Conservation (phyloP, 2,329 filamentous ascomycete species). For the Alternaria consortialis region DNA sequence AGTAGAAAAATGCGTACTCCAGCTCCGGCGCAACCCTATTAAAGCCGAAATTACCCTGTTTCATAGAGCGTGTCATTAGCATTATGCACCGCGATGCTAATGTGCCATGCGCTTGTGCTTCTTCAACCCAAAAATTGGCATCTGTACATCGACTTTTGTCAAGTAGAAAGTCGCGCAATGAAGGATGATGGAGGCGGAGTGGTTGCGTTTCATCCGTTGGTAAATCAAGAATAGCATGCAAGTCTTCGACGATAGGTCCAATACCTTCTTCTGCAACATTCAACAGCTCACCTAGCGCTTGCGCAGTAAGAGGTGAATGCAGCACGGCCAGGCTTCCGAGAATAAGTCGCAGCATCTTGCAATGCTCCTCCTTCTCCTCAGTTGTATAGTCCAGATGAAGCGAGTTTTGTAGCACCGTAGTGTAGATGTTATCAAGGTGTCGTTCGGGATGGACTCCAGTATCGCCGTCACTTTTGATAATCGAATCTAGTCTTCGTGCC, state of each 20-base stretch:
- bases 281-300: not conserved
- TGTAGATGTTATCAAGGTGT: not conserved
- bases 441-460: not conserved
- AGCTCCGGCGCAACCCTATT: no score
- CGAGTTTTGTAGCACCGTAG: constrained; percentile 1
- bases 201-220: not conserved
- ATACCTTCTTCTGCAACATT: not conserved
- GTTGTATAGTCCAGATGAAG: not conserved
- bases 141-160: not conserved
- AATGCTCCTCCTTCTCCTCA: not conserved
- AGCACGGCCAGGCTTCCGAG: not conserved
- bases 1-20: not conserved
- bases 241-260: not conserved
- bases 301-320: not conserved
- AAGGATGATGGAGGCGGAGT: not conserved
- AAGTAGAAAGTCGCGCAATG: constrained; percentile 8
- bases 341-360: not conserved
- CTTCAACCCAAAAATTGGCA: no score
- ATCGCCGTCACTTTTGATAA: no score
- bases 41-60: no score
- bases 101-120: no score
- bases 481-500: no score
- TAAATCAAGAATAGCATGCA: constrained; percentile 3
- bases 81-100: no score
- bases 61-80: no score